Base-by-base conservation (phyloP, 2,329 filamentous ascomycete genomes). In the Aphanoascus verrucosus region DNA sequence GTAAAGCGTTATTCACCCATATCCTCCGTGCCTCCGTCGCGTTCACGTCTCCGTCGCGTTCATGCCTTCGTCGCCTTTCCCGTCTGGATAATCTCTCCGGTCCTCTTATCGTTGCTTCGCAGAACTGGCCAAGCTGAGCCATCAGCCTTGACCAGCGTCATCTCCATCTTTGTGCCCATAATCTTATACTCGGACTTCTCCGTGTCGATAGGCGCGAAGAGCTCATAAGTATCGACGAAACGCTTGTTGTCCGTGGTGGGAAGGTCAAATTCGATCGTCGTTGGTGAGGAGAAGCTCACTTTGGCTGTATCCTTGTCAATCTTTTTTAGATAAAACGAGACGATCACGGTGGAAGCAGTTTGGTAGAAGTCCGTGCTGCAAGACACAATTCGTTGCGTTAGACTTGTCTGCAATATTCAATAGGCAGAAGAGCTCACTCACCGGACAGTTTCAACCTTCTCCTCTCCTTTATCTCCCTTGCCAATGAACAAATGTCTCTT, bases 251-350 rank as follows among this genome's bases (percentile, higher is more conserved):
- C 91, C 32, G 79, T 81, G 7, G 93, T 98, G n/a, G 80, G 82
- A 38, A 98, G 78, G 66, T 98, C 88, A 42, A 98, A 78, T 9
- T 78, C 76, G 49, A 97, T 71, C 45, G 79, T 74, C 46, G 77
- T 72, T 8, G 71, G 74, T 2, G 78, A 64, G 35, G 74, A 68
- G 67, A 97, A 91, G 20, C 78, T 74, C 44, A 97, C 78, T 59
- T 79, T 84, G 49, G 88, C 86, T 23, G 74, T 79, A 20, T 84
- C 79, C 71, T 91, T 94, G 72, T 90, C 82, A 63, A 98, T 95
- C 74, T 97, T 97, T 77, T 97, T 98, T 52, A 97, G 78, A 73
- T 94, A 98, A 61, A 96, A 85, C 7, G 87, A 93, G 1, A 86
- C 90, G 60, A 94, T 95, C 54, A 97, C 87, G 12, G 82, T 83